Conservation (phyloP, 345 rosid species). For the Euphorbia tirucalli region DNA sequence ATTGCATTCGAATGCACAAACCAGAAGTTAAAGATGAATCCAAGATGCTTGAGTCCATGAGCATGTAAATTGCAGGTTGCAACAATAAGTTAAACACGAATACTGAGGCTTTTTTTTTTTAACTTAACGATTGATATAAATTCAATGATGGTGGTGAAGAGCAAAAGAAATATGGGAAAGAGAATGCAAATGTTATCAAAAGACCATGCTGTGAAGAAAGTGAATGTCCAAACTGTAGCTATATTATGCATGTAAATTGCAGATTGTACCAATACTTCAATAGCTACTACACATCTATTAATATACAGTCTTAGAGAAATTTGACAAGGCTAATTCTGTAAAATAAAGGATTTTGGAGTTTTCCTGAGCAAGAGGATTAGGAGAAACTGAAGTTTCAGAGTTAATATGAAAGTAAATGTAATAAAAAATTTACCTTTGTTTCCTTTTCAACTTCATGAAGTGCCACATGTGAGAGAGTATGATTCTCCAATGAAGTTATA, state of each 20-base stretch:
- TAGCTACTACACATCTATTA: not conserved
- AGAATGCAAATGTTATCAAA: slow-evolving; percentile 9
- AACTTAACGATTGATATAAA: not conserved
- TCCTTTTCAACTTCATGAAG: slow-evolving; percentile 34
- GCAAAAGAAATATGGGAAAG: not conserved
- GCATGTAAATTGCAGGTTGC: too few relatives aligned
- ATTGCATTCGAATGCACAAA: not conserved
- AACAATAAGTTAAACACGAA: too few relatives aligned
- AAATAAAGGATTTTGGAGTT: not conserved
- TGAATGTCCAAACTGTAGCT: slow-evolving; percentile 2
- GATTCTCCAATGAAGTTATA: slow-evolving; percentile 62
- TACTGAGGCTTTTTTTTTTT: not conserved
- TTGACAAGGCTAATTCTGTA: slow-evolving; percentile 2
- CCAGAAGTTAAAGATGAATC: not conserved
- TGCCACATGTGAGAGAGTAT: slow-evolving; percentile 30
- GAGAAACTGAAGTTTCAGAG: slow-evolving; percentile 10
- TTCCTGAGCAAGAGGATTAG: not conserved
- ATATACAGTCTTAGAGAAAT: not conserved
- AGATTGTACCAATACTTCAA: not conserved
- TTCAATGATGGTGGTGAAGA: not conserved
- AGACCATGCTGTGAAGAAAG: not conserved
- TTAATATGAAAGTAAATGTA: slow-evolving; percentile 3
- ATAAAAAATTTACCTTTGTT: slow-evolving; percentile 43
- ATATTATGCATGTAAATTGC: slow-evolving; percentile 1
- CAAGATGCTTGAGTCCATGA: not conserved